Evolutionary conservation across 23 red algal genomes (phyloP), one percentile per base, ranked within the genome.

Genomic region (Gracilaria domingensis): DNA sequence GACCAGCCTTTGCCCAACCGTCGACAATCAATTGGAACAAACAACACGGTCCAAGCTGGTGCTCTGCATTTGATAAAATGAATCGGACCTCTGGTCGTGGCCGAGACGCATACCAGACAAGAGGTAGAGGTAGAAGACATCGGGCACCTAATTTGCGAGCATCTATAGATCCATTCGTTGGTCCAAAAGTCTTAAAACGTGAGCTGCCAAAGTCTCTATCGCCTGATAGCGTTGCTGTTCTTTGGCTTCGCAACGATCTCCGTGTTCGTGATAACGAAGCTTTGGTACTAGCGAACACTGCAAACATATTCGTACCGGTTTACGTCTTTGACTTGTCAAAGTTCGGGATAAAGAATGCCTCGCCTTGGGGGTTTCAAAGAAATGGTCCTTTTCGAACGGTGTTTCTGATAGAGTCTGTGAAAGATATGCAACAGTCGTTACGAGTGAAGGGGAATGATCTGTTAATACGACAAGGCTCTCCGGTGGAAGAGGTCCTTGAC

Each of bases 201-300:
- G 24, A 73, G 26, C 53, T 56, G 4, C 87, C 87, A 7, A 20
- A 59, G 12, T 54, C 71, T 30, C 75, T 90, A 13, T 53, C 87
- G 11, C 45, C 71, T 23, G 87, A 90, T 21, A 80, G 56, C 53
- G 80, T 76, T 24, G 67, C 92, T 36, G 53, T 98, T 12, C 40
- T 95, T 23, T 98, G 96, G 96, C 76, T 98, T 45, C 96, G 96
- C 30, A 95, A 95, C 34, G 96, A 98, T 48, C 80, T 98, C 21
- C 89, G 96, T 13, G 28, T 98, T 20, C 81, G 71, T 17, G 96
- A 98, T 71, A 79, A 98, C 71, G 80, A 84, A 23, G 84, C 87
- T 29, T 57, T 98, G 54, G 82, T 66, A 48, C 71, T 90, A 17
- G 83, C 79, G 16, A 91, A 54, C 30, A 92, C 88, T 0, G 80